A percentile compares a stretch with the other conserved stretches of the same genome.
Evolutionary conservation across 768 basidiomycete species (phyloP).

Genomic region (Psilocybe cubensis): DNA sequence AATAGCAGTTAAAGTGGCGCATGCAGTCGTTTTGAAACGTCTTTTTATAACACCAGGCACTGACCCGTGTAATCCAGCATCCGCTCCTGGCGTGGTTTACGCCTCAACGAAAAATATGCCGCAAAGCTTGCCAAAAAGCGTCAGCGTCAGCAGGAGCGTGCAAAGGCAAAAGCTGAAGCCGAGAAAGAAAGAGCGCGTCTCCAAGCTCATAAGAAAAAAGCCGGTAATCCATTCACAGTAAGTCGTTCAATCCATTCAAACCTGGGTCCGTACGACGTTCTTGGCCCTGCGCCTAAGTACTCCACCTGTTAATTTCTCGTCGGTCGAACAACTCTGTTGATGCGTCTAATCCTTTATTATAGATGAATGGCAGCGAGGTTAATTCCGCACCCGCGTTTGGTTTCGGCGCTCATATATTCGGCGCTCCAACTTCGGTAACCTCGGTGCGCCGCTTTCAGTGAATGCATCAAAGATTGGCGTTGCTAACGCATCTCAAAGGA

Average conservation of each 20-base stretch:
- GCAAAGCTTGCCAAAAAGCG: conserved; percentile 66
- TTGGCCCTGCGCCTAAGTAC: background rate
- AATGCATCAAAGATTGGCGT: background rate
- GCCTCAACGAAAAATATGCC: conserved; percentile 77
- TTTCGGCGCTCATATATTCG: conserved; percentile 72
- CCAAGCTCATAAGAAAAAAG: conserved; percentile 15
- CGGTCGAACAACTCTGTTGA: background rate
- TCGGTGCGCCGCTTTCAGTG: conserved; percentile 14
- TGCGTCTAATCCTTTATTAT: background rate
- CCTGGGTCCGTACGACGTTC: background rate
- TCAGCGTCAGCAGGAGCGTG: conserved; percentile 40
- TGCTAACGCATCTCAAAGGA: background rate
- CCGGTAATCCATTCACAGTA: conserved; percentile 28
- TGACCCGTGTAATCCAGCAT: conserved; percentile 46
- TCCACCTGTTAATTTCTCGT: background rate
- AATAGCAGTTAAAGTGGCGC: background rate
- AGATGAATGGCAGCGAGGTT: conserved; percentile 18
- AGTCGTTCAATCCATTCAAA: conserved; percentile 8
- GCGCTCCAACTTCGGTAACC: conserved; percentile 29
- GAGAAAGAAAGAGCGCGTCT: conserved; percentile 27
- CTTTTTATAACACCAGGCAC: background rate
- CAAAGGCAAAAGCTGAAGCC: conserved; percentile 39
- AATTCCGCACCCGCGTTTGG: conserved; percentile 39
- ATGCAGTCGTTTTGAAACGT: background rate
- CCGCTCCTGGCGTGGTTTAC: conserved; percentile 80